These are phyloP conservation scores for cucumber (Cucumis sativus) DNA, from an alignment of 306 rosid genomes.

Conservation along the genomic window DNA sequence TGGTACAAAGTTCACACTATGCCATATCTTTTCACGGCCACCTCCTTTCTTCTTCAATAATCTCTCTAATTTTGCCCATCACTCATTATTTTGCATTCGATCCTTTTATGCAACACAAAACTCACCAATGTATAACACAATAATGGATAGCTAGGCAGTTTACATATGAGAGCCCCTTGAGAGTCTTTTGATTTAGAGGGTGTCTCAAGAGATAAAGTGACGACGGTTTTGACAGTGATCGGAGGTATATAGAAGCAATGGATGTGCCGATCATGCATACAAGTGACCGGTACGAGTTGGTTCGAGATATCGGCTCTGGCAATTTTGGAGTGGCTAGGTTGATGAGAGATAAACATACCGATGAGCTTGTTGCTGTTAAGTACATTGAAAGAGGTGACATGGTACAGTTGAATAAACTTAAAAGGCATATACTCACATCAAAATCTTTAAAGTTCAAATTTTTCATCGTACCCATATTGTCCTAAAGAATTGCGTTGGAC, in stretches of 20 bases:
- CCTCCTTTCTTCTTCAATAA: background rate
- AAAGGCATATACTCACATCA: too few species aligned
- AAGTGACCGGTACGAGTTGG: background rate
- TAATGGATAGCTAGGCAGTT: background rate
- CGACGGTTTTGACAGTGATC: background rate
- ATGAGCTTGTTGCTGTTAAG: background rate
- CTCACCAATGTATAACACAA: background rate
- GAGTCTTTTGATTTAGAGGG: background rate
- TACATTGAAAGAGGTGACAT: conserved; percentile 2
- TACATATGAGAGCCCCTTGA: background rate
- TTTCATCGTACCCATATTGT: too few species aligned
- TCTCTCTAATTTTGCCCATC: background rate
- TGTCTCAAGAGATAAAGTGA: background rate
- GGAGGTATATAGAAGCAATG: background rate
- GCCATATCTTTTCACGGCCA: background rate
- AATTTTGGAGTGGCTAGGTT: conserved; percentile 1
- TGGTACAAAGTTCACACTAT: background rate
- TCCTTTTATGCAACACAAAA: background rate
- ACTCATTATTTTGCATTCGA: background rate
- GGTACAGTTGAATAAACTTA: background rate
- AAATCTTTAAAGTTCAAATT: too few species aligned
- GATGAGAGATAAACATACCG: background rate
- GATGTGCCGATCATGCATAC: background rate
- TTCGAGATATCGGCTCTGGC: conserved; percentile 1
- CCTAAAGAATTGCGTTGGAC: too few species aligned